Conservation (phyloP, 306 rosid species). For the Cucurbita ficifolia region DNA sequence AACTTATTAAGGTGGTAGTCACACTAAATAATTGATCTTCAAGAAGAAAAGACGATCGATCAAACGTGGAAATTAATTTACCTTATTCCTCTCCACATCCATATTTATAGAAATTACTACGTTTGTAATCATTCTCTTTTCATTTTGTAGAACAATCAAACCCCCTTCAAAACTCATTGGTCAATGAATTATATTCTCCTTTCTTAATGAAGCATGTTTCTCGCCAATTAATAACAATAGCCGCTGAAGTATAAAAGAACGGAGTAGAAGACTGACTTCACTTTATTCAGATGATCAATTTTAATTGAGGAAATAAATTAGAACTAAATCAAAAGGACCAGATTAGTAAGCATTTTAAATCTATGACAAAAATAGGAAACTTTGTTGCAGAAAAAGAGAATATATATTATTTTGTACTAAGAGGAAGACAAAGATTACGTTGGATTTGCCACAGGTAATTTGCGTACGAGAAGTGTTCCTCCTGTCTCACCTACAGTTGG, state of each 20-base stretch:
- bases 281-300: background rate
- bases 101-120: background rate
- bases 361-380: background rate
- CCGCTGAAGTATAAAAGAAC: background rate
- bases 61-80: background rate
- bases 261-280: background rate
- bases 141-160: background rate
- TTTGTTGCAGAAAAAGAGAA: constrained; percentile 5
- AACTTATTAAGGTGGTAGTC: background rate
- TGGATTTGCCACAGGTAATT: constrained; percentile 46
- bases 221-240: background rate
- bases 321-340: background rate
- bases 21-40: background rate
- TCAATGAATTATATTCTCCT: background rate
- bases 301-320: background rate
- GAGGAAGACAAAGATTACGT: constrained; percentile 26
- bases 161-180: background rate
- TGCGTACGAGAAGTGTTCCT: constrained; percentile 77
- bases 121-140: background rate
- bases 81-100: background rate
- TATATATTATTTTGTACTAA: background rate
- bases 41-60: background rate
- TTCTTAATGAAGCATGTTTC: background rate
- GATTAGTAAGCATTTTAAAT: background rate
- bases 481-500: constrained; percentile 46